Conservation (phyloP, 169 alveolate species). For the Cryptosporidium felis region DNA sequence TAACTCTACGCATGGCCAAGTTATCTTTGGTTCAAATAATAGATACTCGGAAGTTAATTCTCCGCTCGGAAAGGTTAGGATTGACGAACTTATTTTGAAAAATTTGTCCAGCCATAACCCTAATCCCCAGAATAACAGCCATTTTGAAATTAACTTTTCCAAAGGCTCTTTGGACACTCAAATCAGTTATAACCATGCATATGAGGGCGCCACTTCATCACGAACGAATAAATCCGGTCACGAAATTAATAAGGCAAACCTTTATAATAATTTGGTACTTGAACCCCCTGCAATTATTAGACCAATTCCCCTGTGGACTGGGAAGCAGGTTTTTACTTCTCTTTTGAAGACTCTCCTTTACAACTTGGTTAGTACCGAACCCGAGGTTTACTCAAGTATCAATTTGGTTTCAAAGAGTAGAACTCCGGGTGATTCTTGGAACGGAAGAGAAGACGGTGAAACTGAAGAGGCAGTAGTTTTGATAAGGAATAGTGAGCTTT, state of each 20-base stretch:
- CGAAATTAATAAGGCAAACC: background rate
- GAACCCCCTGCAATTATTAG: conserved; percentile 93
- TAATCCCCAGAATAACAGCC: background rate
- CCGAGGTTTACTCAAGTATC: conserved; percentile 43
- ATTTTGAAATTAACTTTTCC: background rate
- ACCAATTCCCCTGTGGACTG: conserved; percentile 95
- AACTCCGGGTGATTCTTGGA: conserved; percentile 90
- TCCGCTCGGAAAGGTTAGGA: conserved; percentile 28
- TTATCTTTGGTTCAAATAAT: conserved; percentile 48
- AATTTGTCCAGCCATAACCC: background rate
- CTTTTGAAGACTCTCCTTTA: conserved; percentile 42
- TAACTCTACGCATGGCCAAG: conserved; percentile 52
- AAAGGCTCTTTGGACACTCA: background rate
- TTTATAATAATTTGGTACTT: conserved; percentile 50
- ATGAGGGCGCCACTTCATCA: background rate
- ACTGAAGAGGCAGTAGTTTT: conserved; percentile 74
- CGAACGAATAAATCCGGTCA: no score
- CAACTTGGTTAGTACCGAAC: conserved; percentile 20
- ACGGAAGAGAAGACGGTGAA: conserved; percentile 80
- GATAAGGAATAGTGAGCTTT: conserved; percentile 86
- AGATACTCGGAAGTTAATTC: conserved; percentile 48
- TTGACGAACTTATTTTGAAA: conserved; percentile 35
- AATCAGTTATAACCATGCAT: background rate
- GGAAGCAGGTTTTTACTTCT: conserved; percentile 88
- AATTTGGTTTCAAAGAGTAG: conserved; percentile 76